Evolutionary conservation across 1,284 basidiomycete species (phyloP).

Genomic region (Ganoderma multipileum): DNA sequence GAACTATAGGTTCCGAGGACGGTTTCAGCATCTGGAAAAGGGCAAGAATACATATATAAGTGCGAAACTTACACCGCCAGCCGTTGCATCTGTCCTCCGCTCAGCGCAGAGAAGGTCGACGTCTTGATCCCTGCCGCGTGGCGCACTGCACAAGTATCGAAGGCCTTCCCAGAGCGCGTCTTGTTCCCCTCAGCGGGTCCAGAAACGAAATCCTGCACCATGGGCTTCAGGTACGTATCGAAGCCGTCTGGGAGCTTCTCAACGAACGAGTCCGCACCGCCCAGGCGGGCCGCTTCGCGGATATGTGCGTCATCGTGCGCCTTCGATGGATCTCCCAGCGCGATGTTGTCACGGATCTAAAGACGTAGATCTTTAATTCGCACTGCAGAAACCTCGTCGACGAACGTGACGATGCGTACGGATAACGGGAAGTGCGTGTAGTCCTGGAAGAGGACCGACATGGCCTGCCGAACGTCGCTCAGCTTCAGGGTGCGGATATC

Average conservation of each 20-base stretch:
- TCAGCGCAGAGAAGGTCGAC: constrained; percentile 47
- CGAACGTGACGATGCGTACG: constrained; percentile 46
- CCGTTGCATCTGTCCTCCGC: constrained; percentile 74
- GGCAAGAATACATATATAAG: background rate
- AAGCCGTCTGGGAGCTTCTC: constrained; percentile 68
- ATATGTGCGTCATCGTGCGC: constrained; percentile 59
- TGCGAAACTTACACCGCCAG: background rate
- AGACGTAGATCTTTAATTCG: background rate
- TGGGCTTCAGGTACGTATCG: constrained; percentile 74
- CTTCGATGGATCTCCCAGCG: constrained; percentile 65
- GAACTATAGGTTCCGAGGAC: background rate
- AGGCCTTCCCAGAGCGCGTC: constrained; percentile 62
- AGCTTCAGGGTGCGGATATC: constrained; percentile 69
- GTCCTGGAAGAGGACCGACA: constrained; percentile 81
- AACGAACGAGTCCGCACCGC: constrained; percentile 74
- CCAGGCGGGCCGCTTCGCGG: constrained; percentile 66
- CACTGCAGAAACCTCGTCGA: background rate
- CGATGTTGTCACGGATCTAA: constrained; percentile 80
- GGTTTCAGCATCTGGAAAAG: background rate
- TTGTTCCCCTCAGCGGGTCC: constrained; percentile 66
- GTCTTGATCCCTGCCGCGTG: constrained; percentile 49
- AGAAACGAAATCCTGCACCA: constrained; percentile 70
- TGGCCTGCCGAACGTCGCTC: constrained; percentile 66
- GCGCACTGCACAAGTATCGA: constrained; percentile 59
- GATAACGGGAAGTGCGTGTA: constrained; percentile 80